Conservation (phyloP, 2,329 filamentous ascomycete genomes). For the Penicillium olsonii region DNA sequence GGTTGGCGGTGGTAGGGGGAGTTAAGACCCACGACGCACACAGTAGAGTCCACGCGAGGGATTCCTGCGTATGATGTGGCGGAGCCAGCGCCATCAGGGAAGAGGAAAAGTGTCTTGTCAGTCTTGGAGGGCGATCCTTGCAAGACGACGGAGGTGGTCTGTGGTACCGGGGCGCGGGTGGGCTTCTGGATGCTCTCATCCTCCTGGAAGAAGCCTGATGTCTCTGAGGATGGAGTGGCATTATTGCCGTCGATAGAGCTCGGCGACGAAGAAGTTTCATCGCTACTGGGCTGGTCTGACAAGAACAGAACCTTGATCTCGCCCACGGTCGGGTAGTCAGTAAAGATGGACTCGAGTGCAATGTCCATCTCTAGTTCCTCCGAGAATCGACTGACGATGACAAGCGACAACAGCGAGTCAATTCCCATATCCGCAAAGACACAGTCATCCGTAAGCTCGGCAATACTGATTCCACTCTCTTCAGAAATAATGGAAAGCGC, state of each 20-base stretch:
- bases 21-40: slow-evolving; percentile 12
- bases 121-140: neutral
- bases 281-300: neutral
- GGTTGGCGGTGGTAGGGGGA: slow-evolving; percentile 18
- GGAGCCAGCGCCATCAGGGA: neutral
- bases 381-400: neutral
- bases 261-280: neutral
- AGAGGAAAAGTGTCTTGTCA: neutral
- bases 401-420: neutral
- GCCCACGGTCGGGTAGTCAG: neutral
- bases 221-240: neutral
- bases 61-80: neutral
- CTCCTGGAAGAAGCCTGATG: neutral
- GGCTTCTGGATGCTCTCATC: neutral
- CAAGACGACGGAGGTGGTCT: neutral
- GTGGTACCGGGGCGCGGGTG: neutral
- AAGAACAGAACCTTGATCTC: neutral
- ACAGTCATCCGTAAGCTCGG: neutral
- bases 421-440: neutral
- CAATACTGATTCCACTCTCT: neutral
- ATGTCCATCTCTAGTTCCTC: neutral
- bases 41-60: neutral
- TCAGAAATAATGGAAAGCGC: neutral
- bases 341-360: neutral
- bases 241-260: neutral